Percentiles rank a stretch among this genome's conserved stretches.
Evolutionary conservation across 495 filamentous ascomycete species (phyloP).

Genomic region (Echria macrotheca): DNA sequence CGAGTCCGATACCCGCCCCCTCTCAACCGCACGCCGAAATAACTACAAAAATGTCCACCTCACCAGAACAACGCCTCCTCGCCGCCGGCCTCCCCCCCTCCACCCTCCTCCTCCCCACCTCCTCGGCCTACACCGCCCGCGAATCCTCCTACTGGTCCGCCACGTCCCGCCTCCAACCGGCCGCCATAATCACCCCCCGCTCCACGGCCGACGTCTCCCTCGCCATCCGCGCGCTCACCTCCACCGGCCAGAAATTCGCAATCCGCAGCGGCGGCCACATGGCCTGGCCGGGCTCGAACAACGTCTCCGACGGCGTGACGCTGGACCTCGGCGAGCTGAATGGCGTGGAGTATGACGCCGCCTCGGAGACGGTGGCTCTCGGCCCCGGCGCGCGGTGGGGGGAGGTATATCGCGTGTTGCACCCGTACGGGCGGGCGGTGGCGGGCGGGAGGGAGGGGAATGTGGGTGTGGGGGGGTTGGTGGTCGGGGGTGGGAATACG

Average conservation of each 20-base stretch:
- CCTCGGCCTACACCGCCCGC: conserved; percentile 9
- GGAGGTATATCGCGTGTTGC: conserved; percentile 47
- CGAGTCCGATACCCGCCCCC: too few species aligned
- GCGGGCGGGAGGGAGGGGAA: conserved; percentile 48
- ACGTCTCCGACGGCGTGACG: conserved; percentile 48
- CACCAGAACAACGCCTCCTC: too few species aligned
- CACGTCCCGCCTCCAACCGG: conserved; percentile 28
- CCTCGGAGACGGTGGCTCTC: conserved; percentile 27
- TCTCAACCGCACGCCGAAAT: too few species aligned
- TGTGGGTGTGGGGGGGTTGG: conserved; percentile 54
- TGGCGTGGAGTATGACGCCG: conserved; percentile 23
- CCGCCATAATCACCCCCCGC: conserved; percentile 27
- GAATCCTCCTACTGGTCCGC: conserved; percentile 41
- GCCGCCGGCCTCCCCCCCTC: not conserved
- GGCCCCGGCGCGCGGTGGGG: conserved; percentile 43
- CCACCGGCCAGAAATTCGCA: conserved; percentile 38
- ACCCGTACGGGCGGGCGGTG: conserved; percentile 35
- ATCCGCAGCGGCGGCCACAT: conserved; percentile 48
- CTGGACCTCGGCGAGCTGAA: conserved; percentile 47
- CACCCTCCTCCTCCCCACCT: conserved; percentile 4
- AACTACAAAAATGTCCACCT: too few species aligned
- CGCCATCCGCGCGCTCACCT: conserved; percentile 25
- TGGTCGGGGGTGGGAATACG: conserved; percentile 50
- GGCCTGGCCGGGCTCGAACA: conserved; percentile 38
- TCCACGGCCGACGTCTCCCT: conserved; percentile 32